These are phyloP conservation scores for Triticum monococcum DNA, from an alignment of 176 grass and related monocot genomes.

Conservation along the genomic window DNA sequence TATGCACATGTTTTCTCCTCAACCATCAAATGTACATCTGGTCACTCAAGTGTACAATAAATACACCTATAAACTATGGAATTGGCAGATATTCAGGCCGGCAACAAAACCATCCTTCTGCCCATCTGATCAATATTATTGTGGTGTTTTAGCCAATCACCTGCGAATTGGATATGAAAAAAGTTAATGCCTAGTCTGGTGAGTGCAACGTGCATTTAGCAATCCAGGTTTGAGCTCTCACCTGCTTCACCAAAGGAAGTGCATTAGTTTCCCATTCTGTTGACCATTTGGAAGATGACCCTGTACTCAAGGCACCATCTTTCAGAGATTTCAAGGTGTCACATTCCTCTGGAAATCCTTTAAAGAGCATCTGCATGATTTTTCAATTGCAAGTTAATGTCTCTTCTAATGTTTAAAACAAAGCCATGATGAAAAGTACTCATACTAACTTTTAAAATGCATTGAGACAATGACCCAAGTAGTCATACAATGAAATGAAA, in stretches of 20 bases:
- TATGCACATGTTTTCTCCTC: too few species aligned
- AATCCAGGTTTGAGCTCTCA: conserved; percentile 3
- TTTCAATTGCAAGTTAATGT: background rate
- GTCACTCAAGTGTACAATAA: too few species aligned
- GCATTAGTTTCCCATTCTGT: conserved; percentile 74
- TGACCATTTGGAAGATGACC: conserved; percentile 70
- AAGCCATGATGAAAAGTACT: background rate
- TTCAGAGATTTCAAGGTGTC: conserved; percentile 55
- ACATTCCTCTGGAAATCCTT: conserved; percentile 83
- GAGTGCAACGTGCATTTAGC: background rate
- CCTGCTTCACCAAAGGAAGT: conserved; percentile 65
- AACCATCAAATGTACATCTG: too few species aligned
- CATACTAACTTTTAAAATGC: background rate
- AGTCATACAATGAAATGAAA: conserved; percentile 15
- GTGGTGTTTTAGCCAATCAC: conserved; percentile 18
- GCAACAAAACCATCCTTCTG: background rate
- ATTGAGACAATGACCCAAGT: background rate
- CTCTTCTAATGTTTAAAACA: background rate
- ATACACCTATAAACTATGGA: too few species aligned
- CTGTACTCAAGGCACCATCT: conserved; percentile 62
- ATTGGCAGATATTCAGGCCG: too few species aligned
- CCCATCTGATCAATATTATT: background rate
- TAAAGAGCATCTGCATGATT: conserved; percentile 81
- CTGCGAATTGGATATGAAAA: conserved; percentile 20
- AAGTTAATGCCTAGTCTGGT: background rate